Conservation (phyloP, 495 filamentous ascomycete genomes). For the Aspergillus funiculosus region DNA sequence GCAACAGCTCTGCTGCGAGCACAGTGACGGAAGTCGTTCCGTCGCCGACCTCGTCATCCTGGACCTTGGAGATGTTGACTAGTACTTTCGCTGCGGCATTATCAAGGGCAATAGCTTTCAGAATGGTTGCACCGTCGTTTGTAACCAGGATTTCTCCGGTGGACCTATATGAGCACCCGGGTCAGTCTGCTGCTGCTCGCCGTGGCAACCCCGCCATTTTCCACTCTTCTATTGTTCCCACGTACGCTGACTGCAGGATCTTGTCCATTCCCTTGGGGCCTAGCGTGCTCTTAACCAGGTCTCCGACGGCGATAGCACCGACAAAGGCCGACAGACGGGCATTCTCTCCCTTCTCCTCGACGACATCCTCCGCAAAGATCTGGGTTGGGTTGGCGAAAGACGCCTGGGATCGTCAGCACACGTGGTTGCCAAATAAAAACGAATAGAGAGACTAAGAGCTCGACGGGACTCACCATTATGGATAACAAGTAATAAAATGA, state of each 20-base stretch:
- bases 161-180: conserved; percentile 56
- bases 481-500: conserved; percentile 8
- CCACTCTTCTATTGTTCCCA: conserved; percentile 13
- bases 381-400: conserved; percentile 81
- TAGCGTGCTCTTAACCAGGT: conserved; percentile 92
- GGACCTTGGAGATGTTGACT: conserved; percentile 98
- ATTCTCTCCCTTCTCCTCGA: conserved; percentile 98
- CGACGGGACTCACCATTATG: conserved; percentile 30
- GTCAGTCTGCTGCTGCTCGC: conserved; percentile 9
- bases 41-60: conserved; percentile 97
- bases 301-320: conserved; percentile 94
- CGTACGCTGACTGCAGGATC: conserved; percentile 94
- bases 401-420: conserved; percentile 27
- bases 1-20: conserved; percentile 86
- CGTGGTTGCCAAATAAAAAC: conserved; percentile 1
- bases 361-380: conserved; percentile 96
- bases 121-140: conserved; percentile 96
- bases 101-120: conserved; percentile 98
- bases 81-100: conserved; percentile 93
- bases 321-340: conserved; percentile 95
- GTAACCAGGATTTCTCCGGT: conserved; percentile 97
- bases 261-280: conserved; percentile 99
- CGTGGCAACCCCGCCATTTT: conserved; percentile 17
- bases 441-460: background rate
- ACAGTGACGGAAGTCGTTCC: conserved; percentile 91